These are phyloP conservation scores for Lentinula novae-zelandiae DNA, from an alignment of 1,284 basidiomycete species.

Conservation along the genomic window DNA sequence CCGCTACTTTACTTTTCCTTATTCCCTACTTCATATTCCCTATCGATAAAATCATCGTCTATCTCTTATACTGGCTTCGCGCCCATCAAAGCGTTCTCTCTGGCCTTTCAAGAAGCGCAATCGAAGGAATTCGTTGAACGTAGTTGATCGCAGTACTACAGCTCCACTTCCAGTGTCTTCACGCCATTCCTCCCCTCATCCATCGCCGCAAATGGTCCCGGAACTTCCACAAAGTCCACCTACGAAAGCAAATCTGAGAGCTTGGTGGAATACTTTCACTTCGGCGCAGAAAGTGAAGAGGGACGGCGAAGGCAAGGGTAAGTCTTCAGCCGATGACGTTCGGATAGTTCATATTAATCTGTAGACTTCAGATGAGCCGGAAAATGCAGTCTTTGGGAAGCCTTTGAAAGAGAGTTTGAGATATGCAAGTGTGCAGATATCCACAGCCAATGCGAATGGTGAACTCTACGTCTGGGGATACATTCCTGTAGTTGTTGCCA, in stretches of 20 bases:
- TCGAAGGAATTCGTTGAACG: not conserved
- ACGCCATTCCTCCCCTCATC: slow-evolving; percentile 9
- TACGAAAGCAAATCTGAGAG: slow-evolving; percentile 64
- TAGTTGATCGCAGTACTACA: slow-evolving; percentile 5
- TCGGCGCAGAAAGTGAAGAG: slow-evolving; percentile 57
- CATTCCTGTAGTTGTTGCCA: slow-evolving; percentile 96
- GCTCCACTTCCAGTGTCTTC: slow-evolving; percentile 7
- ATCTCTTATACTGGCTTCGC: slow-evolving; percentile 17
- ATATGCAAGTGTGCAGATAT: slow-evolving; percentile 92
- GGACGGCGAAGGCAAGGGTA: slow-evolving; percentile 39
- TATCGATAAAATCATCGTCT: slow-evolving; percentile 2
- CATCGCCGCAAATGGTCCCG: slow-evolving; percentile 17
- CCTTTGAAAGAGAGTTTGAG: slow-evolving; percentile 81
- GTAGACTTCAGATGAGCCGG: slow-evolving; percentile 27
- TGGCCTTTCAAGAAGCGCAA: slow-evolving; percentile 16
- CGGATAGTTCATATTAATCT: not conserved
- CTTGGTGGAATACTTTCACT: slow-evolving; percentile 82
- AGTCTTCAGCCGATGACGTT: slow-evolving; percentile 16
- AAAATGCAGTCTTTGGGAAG: slow-evolving; percentile 78
- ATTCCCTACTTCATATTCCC: not conserved
- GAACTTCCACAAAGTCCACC: slow-evolving; percentile 30
- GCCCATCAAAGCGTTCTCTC: slow-evolving; percentile 14
- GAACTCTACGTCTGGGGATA: slow-evolving; percentile 89
- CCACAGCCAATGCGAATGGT: slow-evolving; percentile 82
- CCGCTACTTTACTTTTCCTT: not conserved